Evolutionary conservation across 2,329 filamentous ascomycete species (phyloP).

Genomic region (Cordyceps militaris): DNA sequence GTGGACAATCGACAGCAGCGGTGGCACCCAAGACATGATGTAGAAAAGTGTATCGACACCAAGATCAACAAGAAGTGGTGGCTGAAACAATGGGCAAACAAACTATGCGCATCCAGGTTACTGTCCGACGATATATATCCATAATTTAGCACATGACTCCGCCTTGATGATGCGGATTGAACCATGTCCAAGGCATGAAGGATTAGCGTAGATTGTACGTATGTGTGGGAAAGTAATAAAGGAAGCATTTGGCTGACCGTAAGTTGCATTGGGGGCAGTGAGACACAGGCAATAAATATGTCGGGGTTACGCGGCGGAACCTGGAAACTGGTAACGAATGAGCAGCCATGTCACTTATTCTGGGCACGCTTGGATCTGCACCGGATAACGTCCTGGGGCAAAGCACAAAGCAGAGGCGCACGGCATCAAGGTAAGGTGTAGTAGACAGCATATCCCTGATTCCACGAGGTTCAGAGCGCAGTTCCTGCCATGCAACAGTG

Average conservation of each 20-base stretch:
- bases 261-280: constrained; percentile 2
- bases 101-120: background rate
- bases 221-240: background rate
- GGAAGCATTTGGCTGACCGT: background rate
- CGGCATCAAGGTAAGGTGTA: background rate
- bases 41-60: background rate
- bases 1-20: background rate
- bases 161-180: background rate
- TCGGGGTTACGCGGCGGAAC: background rate
- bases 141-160: background rate
- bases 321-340: background rate
- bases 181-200: background rate
- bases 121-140: background rate
- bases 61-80: background rate
- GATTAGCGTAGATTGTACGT: background rate
- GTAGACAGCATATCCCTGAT: background rate
- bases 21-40: constrained; percentile 9
- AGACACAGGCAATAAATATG: background rate
- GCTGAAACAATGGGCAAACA: constrained; percentile 8
- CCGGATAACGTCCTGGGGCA: too few relatives aligned
- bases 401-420: too few relatives aligned
- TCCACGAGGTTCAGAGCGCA: background rate
- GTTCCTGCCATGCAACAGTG: background rate
- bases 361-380: background rate
- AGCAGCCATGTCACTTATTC: background rate